Evolutionary conservation across 768 basidiomycete species (phyloP).

Genomic region (Chalciporus piperatus): DNA sequence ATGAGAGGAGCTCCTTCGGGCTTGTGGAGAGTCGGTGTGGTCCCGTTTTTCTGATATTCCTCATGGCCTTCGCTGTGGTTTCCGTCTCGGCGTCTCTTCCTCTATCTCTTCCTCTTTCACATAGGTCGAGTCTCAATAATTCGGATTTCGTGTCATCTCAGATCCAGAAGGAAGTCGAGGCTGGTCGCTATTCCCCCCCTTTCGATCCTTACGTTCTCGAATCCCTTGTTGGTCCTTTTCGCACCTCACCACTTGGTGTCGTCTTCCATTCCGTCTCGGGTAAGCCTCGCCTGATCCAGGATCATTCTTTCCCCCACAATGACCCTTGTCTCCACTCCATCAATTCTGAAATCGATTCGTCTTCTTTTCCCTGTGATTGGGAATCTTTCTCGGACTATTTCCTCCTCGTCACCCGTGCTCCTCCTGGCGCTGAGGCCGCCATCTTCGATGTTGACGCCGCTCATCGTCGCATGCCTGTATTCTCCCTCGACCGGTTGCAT

Average conservation of each 20-base stretch:
- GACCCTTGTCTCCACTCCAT: slow-evolving; percentile 16
- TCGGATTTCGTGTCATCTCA: no score
- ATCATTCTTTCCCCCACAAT: slow-evolving; percentile 21
- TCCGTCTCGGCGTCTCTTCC: no score
- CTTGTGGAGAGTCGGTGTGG: no score
- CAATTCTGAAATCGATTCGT: slow-evolving; percentile 26
- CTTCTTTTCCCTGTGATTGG: slow-evolving; percentile 31
- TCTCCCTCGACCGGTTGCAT: slow-evolving; percentile 14
- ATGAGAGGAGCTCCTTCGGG: no score
- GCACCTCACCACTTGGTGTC: slow-evolving; percentile 38
- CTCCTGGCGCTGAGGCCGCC: slow-evolving; percentile 33
- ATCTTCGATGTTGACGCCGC: slow-evolving; percentile 39
- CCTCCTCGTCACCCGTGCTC: slow-evolving; percentile 28
- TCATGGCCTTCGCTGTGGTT: no score
- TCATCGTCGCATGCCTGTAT: slow-evolving; percentile 33
- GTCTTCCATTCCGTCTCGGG: slow-evolving; percentile 33
- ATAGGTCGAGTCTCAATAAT: no score
- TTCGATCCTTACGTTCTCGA: no score
- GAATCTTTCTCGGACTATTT: slow-evolving; percentile 29
- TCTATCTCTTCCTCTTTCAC: no score
- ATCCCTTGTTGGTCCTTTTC: slow-evolving; percentile 44
- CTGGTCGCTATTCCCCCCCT: no score
- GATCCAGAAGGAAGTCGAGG: no score
- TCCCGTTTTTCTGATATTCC: no score
- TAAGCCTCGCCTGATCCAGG: slow-evolving; percentile 33